phyloP scores from a whole-genome alignment of 352 stramenopile genomes.

The Phytophthora crassamura region DNA sequence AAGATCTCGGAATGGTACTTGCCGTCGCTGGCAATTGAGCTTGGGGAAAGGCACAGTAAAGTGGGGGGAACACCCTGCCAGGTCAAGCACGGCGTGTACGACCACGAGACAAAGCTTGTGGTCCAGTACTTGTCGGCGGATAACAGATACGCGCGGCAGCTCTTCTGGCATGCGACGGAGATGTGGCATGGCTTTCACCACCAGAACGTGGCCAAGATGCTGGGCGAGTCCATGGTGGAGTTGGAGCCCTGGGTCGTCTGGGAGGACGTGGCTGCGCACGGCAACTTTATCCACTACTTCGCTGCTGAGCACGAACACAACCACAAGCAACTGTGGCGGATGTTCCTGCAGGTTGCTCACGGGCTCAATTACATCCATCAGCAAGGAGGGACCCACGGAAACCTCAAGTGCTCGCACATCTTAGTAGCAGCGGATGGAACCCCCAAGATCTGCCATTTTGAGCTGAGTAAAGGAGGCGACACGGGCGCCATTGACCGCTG shows the following conservation, averaged over 20 bases:
- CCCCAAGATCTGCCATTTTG: conserved; percentile 33
- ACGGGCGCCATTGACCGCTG: conserved; percentile 22
- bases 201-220: conserved; percentile 26
- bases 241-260: conserved; percentile 24
- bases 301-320: conserved; percentile 1
- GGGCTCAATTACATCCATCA: conserved; percentile 31
- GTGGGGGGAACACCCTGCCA: conserved; percentile 14
- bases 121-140: conserved; percentile 27
- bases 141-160: conserved; percentile 7
- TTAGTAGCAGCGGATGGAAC: conserved; percentile 17
- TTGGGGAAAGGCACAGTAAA: neutral
- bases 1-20: conserved; percentile 39
- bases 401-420: conserved; percentile 34
- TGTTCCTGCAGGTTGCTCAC: conserved; percentile 29
- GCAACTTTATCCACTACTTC: conserved; percentile 35
- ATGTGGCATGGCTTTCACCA: conserved; percentile 35
- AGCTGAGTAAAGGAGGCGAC: conserved; percentile 14
- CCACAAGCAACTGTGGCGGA: conserved; percentile 25
- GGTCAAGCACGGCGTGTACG: conserved; percentile 21
- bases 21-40: conserved; percentile 28
- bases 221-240: conserved; percentile 19
- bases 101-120: conserved; percentile 23
- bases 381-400: conserved; percentile 19
- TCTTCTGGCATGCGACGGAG: conserved; percentile 26
- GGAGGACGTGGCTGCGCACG: conserved; percentile 19